Evolutionary conservation across 441 rosid genomes (phyloP).

Genomic region (Syzygium malaccense): DNA sequence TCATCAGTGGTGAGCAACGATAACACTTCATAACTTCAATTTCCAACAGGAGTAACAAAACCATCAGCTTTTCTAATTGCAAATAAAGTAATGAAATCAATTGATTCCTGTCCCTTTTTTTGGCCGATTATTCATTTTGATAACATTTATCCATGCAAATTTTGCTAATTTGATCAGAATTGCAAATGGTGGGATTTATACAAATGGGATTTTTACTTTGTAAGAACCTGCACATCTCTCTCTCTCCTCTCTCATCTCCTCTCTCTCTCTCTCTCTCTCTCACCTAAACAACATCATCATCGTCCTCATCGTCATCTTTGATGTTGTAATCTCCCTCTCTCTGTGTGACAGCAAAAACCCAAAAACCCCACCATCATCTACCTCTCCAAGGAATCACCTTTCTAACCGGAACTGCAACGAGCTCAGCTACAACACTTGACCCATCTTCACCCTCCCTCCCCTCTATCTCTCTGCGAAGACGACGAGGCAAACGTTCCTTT

Average conservation of each 20-base stretch:
- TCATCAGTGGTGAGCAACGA: neutral
- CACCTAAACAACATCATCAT: neutral
- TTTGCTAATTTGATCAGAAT: neutral
- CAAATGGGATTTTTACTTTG: neutral
- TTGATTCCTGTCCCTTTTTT: rapidly evolving
- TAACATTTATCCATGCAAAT: neutral
- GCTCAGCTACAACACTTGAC: neutral
- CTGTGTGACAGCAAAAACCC: neutral
- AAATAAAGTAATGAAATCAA: neutral
- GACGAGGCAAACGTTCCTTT: neutral
- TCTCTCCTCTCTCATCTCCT: neutral
- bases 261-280: neutral
- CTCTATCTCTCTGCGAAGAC: neutral
- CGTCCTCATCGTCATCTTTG: neutral
- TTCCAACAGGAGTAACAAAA: neutral
- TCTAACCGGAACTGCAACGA: neutral
- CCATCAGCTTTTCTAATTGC: neutral
- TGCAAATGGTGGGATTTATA: neutral
- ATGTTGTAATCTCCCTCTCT: neutral
- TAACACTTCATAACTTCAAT: neutral
- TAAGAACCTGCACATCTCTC: neutral
- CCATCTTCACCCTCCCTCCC: neutral
- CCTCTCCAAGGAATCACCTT: neutral
- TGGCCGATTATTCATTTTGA: neutral
- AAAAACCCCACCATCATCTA: neutral